Percentiles rank a stretch among this genome's conserved stretches.
These are phyloP conservation scores for Aquanectria penicillioides DNA, from an alignment of 2,329 filamentous ascomycete species.

Conservation along the genomic window DNA sequence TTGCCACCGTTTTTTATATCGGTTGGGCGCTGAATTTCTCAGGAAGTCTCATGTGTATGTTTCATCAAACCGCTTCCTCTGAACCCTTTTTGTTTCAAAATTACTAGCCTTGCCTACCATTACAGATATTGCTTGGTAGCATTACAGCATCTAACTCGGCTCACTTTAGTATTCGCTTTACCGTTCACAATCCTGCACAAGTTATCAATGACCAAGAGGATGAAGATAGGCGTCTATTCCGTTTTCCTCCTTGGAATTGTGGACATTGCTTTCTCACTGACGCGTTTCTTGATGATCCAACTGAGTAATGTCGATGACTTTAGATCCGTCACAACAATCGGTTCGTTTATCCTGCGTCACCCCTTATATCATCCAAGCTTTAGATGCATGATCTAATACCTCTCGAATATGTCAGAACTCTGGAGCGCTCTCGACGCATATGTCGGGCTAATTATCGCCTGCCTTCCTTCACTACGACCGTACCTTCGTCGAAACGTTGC, in stretches of 20 bases:
- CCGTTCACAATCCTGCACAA: not conserved
- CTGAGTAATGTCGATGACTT: slow-evolving; percentile 20
- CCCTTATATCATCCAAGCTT: no score
- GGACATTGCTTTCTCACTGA: slow-evolving; percentile 26
- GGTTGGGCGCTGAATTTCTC: not conserved
- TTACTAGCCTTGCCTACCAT: no score
- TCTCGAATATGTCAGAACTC: slow-evolving; percentile 16
- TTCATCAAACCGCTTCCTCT: not conserved
- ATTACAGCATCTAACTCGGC: not conserved
- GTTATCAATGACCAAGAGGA: not conserved
- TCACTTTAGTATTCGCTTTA: not conserved
- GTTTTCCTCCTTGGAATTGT: slow-evolving; percentile 27
- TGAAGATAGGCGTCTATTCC: slow-evolving; percentile 19
- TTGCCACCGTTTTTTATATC: not conserved
- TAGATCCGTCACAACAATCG: slow-evolving; percentile 8
- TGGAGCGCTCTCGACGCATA: slow-evolving; percentile 33
- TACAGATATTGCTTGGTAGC: no score
- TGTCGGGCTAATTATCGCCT: slow-evolving; percentile 28
- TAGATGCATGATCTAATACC: not conserved
- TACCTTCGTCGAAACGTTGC: slow-evolving; percentile 13
- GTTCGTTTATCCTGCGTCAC: slow-evolving; percentile 9
- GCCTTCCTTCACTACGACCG: slow-evolving; percentile 26
- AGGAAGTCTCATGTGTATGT: not conserved
- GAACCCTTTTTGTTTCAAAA: no score
- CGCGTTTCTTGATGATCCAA: slow-evolving; percentile 30